phyloP scores from a whole-genome alignment of 2,329 filamentous ascomycete species.

The Phialophora verrucosa region DNA sequence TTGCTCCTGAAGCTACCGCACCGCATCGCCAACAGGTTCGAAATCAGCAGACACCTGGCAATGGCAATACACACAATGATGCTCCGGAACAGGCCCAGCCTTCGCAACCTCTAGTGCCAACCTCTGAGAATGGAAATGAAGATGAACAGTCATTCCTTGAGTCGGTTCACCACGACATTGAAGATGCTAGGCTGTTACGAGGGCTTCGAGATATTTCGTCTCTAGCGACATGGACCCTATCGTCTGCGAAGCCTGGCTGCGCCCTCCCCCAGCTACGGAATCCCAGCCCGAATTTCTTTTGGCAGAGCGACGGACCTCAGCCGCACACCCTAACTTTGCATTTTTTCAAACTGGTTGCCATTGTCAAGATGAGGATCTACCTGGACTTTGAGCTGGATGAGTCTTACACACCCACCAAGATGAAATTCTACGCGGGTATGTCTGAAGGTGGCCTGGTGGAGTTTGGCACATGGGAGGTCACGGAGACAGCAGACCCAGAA shows the following conservation, averaged over 20 bases:
- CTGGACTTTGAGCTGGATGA: slow-evolving; percentile 94
- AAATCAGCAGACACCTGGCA: slow-evolving; percentile 34
- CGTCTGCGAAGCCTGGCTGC: slow-evolving; percentile 66
- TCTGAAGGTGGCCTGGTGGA: slow-evolving; percentile 90
- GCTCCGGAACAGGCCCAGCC: slow-evolving; percentile 24
- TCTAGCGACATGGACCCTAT: slow-evolving; percentile 70
- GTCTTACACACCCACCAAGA: slow-evolving; percentile 93
- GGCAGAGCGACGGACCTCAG: slow-evolving; percentile 71
- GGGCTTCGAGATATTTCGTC: slow-evolving; percentile 67
- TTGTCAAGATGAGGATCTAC: slow-evolving; percentile 60
- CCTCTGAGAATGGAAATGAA: slow-evolving; percentile 30
- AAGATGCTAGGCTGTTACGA: slow-evolving; percentile 36
- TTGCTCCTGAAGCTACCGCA: slow-evolving; percentile 33
- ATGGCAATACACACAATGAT: slow-evolving; percentile 22
- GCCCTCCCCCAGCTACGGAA: slow-evolving; percentile 65
- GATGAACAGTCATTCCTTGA: slow-evolving; percentile 37
- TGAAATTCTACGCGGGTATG: slow-evolving; percentile 85
- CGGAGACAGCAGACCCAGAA: slow-evolving; percentile 60
- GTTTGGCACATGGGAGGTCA: slow-evolving; percentile 79
- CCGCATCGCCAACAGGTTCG: slow-evolving; percentile 29
- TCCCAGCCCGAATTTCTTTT: slow-evolving; percentile 63
- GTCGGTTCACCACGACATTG: slow-evolving; percentile 35
- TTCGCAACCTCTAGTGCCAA: slow-evolving; percentile 26
- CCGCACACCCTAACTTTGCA: slow-evolving; percentile 68
- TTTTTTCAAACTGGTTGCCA: slow-evolving; percentile 61